Conservation (phyloP, 1,284 basidiomycete genomes). For the Heterobasidion irregulare region DNA sequence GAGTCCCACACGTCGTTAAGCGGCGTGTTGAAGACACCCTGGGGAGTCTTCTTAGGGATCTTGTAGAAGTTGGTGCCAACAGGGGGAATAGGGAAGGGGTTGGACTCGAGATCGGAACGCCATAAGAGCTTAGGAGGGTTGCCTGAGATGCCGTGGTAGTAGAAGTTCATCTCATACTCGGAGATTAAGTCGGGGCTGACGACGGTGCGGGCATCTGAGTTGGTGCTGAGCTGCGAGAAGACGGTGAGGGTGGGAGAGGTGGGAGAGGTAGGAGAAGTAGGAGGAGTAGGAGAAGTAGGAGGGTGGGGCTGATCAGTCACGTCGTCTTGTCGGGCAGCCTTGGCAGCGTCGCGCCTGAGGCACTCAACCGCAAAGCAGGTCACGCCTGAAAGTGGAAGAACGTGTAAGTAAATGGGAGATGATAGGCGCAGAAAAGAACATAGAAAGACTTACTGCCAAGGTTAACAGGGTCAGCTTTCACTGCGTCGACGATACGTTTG, state of each 20-base stretch:
- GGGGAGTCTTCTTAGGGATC: slow-evolving; percentile 25
- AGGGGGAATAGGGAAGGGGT: slow-evolving; percentile 23
- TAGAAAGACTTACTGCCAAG: slow-evolving; percentile 20
- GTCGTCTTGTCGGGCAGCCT: slow-evolving; percentile 12
- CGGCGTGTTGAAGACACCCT: slow-evolving; percentile 26
- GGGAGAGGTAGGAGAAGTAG: too few relatives aligned
- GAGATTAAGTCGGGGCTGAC: slow-evolving; percentile 18
- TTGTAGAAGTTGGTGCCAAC: slow-evolving; percentile 16
- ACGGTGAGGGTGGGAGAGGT: slow-evolving; percentile 16
- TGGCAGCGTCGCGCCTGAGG: slow-evolving; percentile 14
- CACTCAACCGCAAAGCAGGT: slow-evolving; percentile 24
- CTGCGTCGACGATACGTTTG: slow-evolving; percentile 17
- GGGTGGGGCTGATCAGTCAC: slow-evolving; percentile 12
- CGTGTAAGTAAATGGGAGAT: slow-evolving; percentile 14
- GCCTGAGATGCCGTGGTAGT: slow-evolving; percentile 24
- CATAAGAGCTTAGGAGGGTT: slow-evolving; percentile 27
- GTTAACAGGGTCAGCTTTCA: slow-evolving; percentile 17
- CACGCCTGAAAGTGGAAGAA: slow-evolving; percentile 18
- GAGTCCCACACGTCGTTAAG: slow-evolving; percentile 21
- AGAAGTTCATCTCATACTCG: slow-evolving; percentile 20
- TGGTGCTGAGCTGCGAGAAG: slow-evolving; percentile 13
- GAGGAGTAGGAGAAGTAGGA: slow-evolving; percentile 12
- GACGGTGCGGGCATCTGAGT: slow-evolving; percentile 14
- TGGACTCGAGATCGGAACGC: slow-evolving; percentile 24
- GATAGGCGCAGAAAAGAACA: slow-evolving; percentile 16